Evolutionary conservation across 140 eudicot species (phyloP), one percentile per base, ranked within the genome.

Genomic region (Anethum foeniculum): DNA sequence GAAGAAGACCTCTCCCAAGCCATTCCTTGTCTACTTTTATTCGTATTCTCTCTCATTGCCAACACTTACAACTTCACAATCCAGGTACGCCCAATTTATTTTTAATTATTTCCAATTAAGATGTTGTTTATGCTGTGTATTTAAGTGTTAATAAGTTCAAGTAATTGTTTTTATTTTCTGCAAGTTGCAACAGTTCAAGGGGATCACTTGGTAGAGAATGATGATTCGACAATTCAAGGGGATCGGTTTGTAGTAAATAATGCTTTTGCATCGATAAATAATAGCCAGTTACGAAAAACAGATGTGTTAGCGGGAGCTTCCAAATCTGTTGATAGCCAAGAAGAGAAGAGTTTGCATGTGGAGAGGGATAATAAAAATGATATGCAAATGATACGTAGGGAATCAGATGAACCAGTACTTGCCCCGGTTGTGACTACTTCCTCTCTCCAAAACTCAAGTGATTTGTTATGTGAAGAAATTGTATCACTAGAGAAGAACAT

Each of bases 391-490:
- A 85, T 78, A 77, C 80, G 64, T 84, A 75, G 43, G 86, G 86
- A 80, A 72, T 72, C 80, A 68, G 82, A 82, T 62, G 74, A 80
- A 72, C 64, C 81, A 11, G 38, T 81, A 36, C 47, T 72, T 64
- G n/a, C 74, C 72, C 54, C 82, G 41, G 82, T 73, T 73, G 44
- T 67, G 68, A 64, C 60, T 32, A 71, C 83, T 36, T 44, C 87
- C 69, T 52, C 21, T 77, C 27, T 47, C 79, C 84, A 19, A 34
- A 51, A 72, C 7, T 44, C 77, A 43, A 49, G 48, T 58, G 82
- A 84, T 84, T 73, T 67, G 36, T 77, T 83, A 18, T 82, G 44
- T 82, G 87, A 83, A 39, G 81, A 88, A 77, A 81, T 49, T 51
- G 18, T 51, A 32, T n/a, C 76, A 21, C 71, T 46, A 14, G 81